Percentiles rank a stretch among this genome's conserved stretches.
Conservation (phyloP, 1,139 yeast genomes). For the Sugiyamaella japonica region DNA sequence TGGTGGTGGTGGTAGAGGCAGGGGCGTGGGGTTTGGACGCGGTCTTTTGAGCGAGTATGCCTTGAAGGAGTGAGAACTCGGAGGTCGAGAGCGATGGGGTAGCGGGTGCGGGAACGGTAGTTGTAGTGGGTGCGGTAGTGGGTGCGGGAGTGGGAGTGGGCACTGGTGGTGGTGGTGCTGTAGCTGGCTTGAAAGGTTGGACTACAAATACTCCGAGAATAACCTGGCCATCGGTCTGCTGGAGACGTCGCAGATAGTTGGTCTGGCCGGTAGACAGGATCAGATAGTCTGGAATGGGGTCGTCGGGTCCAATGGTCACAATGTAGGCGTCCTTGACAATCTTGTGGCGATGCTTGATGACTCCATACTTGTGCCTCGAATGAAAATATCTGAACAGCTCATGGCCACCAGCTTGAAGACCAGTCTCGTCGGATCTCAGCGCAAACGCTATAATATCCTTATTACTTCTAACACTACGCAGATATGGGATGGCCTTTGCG, state of each 20-base stretch:
- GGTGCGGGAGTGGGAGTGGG: background rate
- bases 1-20: constrained; percentile 1
- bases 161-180: background rate
- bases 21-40: constrained; percentile 21
- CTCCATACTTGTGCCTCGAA: constrained; percentile 58
- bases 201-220: constrained; percentile 29
- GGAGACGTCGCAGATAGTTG: constrained; percentile 17
- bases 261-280: constrained; percentile 24
- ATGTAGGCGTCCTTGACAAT: constrained; percentile 68
- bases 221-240: constrained; percentile 15
- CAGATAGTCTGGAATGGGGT: constrained; percentile 28
- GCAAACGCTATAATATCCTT: constrained; percentile 54
- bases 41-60: constrained; percentile 28
- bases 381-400: constrained; percentile 56
- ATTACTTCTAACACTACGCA: constrained; percentile 49
- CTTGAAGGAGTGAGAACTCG: constrained; percentile 31
- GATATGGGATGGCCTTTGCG: constrained; percentile 56
- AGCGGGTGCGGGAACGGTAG: constrained; percentile 6
- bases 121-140: constrained; percentile 2
- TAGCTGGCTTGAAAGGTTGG: constrained; percentile 15
- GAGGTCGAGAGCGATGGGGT: background rate
- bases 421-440: constrained; percentile 28
- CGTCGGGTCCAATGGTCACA: constrained; percentile 44
- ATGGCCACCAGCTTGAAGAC: constrained; percentile 37
- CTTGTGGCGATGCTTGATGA: constrained; percentile 50